phyloP scores from a whole-genome alignment of 805 yeast genomes.

The Diddensiella transvaalensis region DNA sequence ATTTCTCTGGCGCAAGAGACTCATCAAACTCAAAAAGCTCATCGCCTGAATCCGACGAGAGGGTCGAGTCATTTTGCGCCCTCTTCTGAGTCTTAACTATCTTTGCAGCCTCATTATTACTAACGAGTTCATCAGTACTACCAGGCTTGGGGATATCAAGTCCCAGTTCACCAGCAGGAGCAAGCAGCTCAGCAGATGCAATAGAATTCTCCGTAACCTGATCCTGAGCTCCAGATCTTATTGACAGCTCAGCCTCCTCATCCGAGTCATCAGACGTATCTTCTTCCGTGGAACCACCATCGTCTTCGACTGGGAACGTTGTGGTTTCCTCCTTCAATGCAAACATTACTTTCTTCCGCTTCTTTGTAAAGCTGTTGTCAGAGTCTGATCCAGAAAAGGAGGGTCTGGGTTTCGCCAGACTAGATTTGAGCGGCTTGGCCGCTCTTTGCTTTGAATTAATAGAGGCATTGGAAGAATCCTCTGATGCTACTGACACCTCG shows the following conservation, averaged over 20 bases:
- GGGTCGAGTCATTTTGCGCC: background rate
- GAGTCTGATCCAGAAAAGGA: conserved; percentile 10
- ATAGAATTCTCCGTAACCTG: no score
- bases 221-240: no score
- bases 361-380: conserved; percentile 2
- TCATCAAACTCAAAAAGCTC: conserved; percentile 25
- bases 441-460: background rate
- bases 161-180: no score
- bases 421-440: conserved; percentile 17
- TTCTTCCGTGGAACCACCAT: conserved; percentile 8
- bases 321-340: conserved; percentile 18
- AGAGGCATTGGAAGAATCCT: background rate
- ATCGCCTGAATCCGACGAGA: conserved; percentile 6
- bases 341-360: conserved; percentile 22
- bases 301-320: conserved; percentile 5
- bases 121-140: conserved; percentile 1
- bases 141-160: no score
- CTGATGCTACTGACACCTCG: conserved; percentile 3
- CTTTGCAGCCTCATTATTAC: conserved; percentile 10
- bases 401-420: conserved; percentile 11
- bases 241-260: conserved; percentile 4
- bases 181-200: no score
- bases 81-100: no score
- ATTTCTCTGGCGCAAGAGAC: conserved; percentile 12
- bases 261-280: conserved; percentile 12